Evolutionary conservation across 1,284 basidiomycete species (phyloP).

Genomic region (Irpex rosettiformis): DNA sequence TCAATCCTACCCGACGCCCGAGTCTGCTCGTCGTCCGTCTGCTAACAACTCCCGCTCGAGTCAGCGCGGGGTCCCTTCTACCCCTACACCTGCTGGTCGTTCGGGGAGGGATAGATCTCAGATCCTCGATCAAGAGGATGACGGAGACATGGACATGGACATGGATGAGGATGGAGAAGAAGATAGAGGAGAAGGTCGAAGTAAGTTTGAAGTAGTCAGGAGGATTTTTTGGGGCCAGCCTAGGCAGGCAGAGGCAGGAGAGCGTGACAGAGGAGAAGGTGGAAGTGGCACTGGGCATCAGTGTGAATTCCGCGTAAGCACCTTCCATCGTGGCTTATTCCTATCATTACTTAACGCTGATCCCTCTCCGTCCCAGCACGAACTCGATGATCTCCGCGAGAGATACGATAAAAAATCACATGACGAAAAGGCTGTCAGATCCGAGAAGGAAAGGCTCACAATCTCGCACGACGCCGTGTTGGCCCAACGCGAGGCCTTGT

Average conservation of each 20-base stretch:
- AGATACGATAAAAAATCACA: not conserved
- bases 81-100: not conserved
- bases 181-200: not conserved
- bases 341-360: not conserved
- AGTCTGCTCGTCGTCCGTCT: not conserved
- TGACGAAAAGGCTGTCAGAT: not conserved
- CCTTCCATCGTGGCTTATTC: not conserved
- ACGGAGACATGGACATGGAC: not conserved
- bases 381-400: not conserved
- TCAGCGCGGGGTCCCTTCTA: not conserved
- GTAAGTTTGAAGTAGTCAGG: not conserved
- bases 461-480: not conserved
- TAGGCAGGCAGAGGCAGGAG: too few species aligned
- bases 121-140: not conserved
- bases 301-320: not conserved
- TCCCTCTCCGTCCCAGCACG: not conserved
- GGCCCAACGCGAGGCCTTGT: not conserved
- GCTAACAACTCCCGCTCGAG: not conserved
- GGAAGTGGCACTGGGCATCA: not conserved
- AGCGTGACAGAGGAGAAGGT: too few species aligned
- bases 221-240: not conserved
- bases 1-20: not conserved
- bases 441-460: not conserved
- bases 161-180: not conserved
- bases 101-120: not conserved